These are phyloP conservation scores for Coniochaeta sp. DNA, from an alignment of 2,329 filamentous ascomycete species.

Conservation along the genomic window DNA sequence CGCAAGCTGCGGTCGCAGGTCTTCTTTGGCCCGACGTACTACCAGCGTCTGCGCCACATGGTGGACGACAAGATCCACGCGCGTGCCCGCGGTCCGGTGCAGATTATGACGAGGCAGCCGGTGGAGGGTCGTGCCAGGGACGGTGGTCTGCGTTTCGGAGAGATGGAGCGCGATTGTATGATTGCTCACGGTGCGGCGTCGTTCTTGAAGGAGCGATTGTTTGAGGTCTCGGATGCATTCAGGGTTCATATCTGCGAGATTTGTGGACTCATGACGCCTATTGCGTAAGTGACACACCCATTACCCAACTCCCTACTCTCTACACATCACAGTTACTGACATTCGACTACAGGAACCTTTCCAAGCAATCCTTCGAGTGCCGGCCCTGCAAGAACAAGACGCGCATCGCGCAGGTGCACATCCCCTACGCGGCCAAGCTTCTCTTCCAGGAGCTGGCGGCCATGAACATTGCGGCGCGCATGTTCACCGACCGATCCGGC, in stretches of 20 bases:
- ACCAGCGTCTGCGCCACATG: conserved; percentile 98
- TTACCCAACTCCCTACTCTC: too few species aligned
- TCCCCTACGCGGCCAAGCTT: conserved; percentile 95
- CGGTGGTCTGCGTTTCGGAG: conserved; percentile 97
- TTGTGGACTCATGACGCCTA: conserved; percentile 96
- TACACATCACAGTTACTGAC: conserved; percentile 31
- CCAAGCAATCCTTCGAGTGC: conserved; percentile 94
- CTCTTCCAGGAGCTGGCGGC: conserved; percentile 96
- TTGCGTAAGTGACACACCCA: conserved; percentile 67
- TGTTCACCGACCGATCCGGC: conserved; percentile 86
- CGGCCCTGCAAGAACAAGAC: conserved; percentile 99
- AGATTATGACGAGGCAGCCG: conserved; percentile 94
- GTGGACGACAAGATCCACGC: conserved; percentile 99
- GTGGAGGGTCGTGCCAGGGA: conserved; percentile 98
- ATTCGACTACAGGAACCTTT: conserved; percentile 61
- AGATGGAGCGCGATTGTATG: conserved; percentile 99
- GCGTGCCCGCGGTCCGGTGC: conserved; percentile 90
- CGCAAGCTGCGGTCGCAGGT: conserved; percentile 89
- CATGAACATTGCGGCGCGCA: conserved; percentile 96
- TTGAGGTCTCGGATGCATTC: conserved; percentile 97
- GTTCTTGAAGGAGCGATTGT: conserved; percentile 94
- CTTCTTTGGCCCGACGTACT: conserved; percentile 97
- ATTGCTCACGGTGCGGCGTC: conserved; percentile 97
- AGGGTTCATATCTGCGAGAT: conserved; percentile 98
- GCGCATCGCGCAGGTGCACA: conserved; percentile 94